Conservation (phyloP, 2,329 filamentous ascomycete species). For the Nothopassalora personata region DNA sequence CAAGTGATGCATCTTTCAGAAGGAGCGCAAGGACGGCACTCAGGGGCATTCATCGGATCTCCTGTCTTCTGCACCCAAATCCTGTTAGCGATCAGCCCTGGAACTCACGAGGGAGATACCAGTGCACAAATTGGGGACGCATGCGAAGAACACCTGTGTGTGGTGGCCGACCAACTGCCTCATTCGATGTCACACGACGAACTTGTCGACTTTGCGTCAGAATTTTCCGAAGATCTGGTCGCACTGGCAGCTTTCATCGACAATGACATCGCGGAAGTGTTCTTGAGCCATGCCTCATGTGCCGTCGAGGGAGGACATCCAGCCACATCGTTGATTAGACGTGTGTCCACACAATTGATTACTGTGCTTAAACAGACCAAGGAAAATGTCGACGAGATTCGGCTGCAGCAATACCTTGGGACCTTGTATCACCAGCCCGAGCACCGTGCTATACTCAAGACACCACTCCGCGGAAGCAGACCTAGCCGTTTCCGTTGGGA, state of each 20-base stretch:
- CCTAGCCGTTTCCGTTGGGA: slow-evolving; percentile 37
- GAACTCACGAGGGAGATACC: neutral
- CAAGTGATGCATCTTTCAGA: neutral
- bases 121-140: neutral
- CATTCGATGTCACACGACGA: neutral
- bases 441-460: neutral
- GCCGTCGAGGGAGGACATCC: neutral
- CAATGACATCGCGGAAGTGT: neutral
- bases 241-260: neutral
- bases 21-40: neutral
- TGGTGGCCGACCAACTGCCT: neutral
- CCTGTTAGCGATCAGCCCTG: neutral
- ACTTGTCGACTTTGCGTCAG: neutral
- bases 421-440: neutral
- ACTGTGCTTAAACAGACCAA: slow-evolving; percentile 9
- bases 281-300: neutral
- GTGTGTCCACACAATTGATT: slow-evolving; percentile 8
- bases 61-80: neutral
- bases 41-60: neutral
- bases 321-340: slow-evolving; percentile 5
- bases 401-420: neutral
- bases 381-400: slow-evolving; percentile 7
- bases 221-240: neutral
- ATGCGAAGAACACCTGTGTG: neutral
- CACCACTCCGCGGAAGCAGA: slow-evolving; percentile 8